A percentile compares a stretch with the other conserved stretches of the same genome.
Evolutionary conservation across 345 rosid species (phyloP).

Genomic region (Rhodamnia rubescens): DNA sequence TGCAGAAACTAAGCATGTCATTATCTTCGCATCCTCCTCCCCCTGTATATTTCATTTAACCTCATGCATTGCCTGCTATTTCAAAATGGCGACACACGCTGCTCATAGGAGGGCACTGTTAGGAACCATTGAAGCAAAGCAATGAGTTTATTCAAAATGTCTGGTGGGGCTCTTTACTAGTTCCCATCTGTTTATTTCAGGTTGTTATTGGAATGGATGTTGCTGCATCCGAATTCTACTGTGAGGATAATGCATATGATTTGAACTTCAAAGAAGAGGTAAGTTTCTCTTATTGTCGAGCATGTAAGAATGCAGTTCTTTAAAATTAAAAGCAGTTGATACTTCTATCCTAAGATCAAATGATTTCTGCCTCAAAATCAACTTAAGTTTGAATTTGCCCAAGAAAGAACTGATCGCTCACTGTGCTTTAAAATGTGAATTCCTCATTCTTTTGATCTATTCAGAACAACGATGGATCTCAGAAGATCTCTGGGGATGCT

Average conservation of each 20-base stretch:
- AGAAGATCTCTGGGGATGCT: constrained; percentile 50
- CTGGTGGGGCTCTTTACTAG: background rate
- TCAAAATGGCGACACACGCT: background rate
- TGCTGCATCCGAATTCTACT: constrained; percentile 69
- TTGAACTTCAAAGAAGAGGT: constrained; percentile 62
- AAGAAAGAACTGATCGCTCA: background rate
- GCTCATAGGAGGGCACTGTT: background rate
- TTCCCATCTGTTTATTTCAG: constrained; percentile 12
- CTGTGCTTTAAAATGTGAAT: background rate
- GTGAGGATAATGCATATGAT: constrained; percentile 38
- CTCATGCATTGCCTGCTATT: background rate
- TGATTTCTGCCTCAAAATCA: background rate
- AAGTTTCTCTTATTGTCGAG: background rate
- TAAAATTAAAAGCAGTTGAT: background rate
- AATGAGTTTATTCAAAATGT: background rate
- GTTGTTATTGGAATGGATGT: constrained; percentile 72
- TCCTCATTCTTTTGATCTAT: background rate
- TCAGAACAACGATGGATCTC: constrained; percentile 56
- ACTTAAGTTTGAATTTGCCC: background rate
- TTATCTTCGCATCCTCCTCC: background rate
- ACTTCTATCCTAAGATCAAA: background rate
- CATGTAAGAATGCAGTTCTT: background rate
- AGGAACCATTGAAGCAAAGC: background rate
- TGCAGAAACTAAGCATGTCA: background rate
- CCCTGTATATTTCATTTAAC: background rate